These are phyloP conservation scores for Austroboletus novae-zelandiae DNA, from an alignment of 1,284 basidiomycete species.

Conservation along the genomic window DNA sequence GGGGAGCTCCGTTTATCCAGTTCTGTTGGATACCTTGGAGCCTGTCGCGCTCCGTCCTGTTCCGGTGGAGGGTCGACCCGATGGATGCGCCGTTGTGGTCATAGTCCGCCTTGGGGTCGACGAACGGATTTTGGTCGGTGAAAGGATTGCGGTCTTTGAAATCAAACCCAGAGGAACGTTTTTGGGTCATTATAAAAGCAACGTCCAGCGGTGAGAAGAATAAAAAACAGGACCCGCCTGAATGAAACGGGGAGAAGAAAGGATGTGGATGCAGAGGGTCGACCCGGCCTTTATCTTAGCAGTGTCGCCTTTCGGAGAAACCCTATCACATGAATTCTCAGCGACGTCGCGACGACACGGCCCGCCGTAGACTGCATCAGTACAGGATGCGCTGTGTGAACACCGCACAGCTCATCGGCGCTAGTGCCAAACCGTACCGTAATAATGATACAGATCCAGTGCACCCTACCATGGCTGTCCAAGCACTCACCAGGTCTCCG, in stretches of 20 bases:
- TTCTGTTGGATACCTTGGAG: constrained; percentile 76
- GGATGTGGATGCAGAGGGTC: constrained; percentile 2
- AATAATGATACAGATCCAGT: too few species aligned
- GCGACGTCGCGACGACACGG: background rate
- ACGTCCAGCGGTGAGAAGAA: constrained; percentile 35
- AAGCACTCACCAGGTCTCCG: too few species aligned
- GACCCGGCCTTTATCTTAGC: constrained; percentile 8
- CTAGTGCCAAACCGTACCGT: too few species aligned
- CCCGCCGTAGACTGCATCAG: too few species aligned
- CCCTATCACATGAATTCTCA: constrained; percentile 15
- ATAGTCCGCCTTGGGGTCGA: constrained; percentile 23
- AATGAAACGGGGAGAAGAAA: constrained; percentile 33
- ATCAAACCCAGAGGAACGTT: constrained; percentile 65
- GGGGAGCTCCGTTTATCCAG: constrained; percentile 34
- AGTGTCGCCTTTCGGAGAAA: constrained; percentile 4
- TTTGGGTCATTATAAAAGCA: constrained; percentile 36
- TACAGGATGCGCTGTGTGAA: too few species aligned
- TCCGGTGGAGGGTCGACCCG: constrained; percentile 57
- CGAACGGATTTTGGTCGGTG: constrained; percentile 50
- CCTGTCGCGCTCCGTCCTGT: constrained; percentile 74
- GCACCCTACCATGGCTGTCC: too few species aligned
- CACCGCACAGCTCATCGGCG: too few species aligned
- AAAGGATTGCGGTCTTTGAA: constrained; percentile 63
- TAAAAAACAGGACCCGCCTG: constrained; percentile 49
- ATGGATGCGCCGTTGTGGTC: constrained; percentile 16